These are phyloP conservation scores for Sporothrix globosa DNA, from an alignment of 2,329 filamentous ascomycete genomes.

Conservation along the genomic window DNA sequence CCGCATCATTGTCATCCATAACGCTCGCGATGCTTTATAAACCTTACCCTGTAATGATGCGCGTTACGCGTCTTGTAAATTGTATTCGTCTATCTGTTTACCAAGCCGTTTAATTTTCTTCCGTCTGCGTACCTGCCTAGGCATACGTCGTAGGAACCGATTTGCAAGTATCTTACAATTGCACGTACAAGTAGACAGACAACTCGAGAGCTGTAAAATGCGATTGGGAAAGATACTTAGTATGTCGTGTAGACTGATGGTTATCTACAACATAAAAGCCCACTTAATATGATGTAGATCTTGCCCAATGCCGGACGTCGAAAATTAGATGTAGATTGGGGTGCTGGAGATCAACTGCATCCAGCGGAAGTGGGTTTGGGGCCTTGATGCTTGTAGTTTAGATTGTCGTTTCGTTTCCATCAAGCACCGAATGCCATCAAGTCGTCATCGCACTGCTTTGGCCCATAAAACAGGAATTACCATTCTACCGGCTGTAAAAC, in stretches of 20 bases:
- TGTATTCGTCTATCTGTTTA: neutral
- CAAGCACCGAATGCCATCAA: too few species aligned
- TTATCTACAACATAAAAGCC: too few species aligned
- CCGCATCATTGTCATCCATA: neutral
- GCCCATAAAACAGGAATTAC: slow-evolving; percentile 16
- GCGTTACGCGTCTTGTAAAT: neutral
- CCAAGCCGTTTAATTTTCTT: too few species aligned
- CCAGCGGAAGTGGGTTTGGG: neutral
- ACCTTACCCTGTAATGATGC: slow-evolving; percentile 1
- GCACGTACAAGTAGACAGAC: too few species aligned
- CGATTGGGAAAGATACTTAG: too few species aligned
- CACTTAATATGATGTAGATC: too few species aligned
- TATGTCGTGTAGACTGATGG: too few species aligned
- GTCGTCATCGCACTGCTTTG: neutral
- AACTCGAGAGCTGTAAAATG: too few species aligned
- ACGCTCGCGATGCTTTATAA: neutral
- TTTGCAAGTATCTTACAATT: too few species aligned
- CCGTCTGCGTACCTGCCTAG: neutral
- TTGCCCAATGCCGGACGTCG: too few species aligned
- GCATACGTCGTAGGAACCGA: too few species aligned
- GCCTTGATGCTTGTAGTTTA: neutral
- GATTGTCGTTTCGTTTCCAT: neutral
- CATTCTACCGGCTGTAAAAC: neutral
- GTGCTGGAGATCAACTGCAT: neutral
- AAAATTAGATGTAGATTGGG: neutral